Percentiles rank a stretch among this genome's conserved stretches.
Conservation (phyloP, 352 stramenopile species). For the Paralagenidium karlingii region DNA sequence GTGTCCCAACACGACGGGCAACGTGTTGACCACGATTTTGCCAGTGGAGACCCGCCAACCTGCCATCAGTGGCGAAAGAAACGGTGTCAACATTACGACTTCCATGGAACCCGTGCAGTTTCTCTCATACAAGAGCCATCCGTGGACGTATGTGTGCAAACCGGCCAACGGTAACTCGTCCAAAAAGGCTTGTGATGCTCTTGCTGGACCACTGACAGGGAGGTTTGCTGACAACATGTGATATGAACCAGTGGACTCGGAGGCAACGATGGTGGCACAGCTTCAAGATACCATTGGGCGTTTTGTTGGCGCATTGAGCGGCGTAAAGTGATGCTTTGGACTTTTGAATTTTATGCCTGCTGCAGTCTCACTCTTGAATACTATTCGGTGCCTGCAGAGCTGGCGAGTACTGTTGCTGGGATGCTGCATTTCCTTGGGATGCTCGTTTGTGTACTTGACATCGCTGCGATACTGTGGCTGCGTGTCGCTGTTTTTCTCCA, state of each 20-base stretch:
- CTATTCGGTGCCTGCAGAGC: constrained; percentile 18
- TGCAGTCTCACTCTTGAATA: background rate
- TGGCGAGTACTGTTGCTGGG: constrained; percentile 52
- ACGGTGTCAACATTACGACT: constrained; percentile 15
- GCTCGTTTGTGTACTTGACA: constrained; percentile 45
- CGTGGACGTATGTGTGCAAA: constrained; percentile 54
- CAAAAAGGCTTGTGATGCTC: too few species aligned
- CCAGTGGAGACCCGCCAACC: constrained; percentile 20
- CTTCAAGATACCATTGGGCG: constrained; percentile 57
- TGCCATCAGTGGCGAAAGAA: too few species aligned
- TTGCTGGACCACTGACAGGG: background rate
- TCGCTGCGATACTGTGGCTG: constrained; percentile 61
- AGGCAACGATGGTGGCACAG: constrained; percentile 45
- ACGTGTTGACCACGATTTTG: constrained; percentile 32
- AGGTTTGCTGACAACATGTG: background rate
- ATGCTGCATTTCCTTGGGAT: constrained; percentile 41
- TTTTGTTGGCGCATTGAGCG: constrained; percentile 63
- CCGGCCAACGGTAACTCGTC: constrained; percentile 39
- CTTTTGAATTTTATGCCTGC: background rate
- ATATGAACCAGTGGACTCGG: constrained; percentile 21
- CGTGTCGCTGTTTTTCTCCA: constrained; percentile 56
- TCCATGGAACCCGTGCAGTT: constrained; percentile 31
- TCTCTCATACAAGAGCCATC: constrained; percentile 48
- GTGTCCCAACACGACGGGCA: constrained; percentile 25
- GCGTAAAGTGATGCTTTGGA: constrained; percentile 18